These are phyloP conservation scores for Urochloa ruziziensis DNA, from an alignment of 176 grass and related monocot species.

Conservation along the genomic window DNA sequence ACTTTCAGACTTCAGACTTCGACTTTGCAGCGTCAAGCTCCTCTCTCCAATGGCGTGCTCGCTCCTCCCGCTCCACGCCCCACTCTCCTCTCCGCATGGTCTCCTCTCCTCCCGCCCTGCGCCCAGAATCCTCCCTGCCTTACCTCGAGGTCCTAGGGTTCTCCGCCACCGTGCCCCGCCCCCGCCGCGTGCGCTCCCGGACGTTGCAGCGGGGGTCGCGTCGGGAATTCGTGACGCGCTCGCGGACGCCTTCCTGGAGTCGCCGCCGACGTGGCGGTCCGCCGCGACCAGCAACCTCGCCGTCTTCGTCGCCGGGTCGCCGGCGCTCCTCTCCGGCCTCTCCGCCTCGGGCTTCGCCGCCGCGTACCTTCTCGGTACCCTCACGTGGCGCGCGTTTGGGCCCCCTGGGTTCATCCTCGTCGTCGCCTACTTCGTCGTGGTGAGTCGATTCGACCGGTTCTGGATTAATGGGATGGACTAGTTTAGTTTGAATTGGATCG, in stretches of 20 bases:
- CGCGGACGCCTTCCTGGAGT: conserved; percentile 44
- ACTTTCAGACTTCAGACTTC: neutral
- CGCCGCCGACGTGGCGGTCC: conserved; percentile 71
- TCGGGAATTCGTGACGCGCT: conserved; percentile 27
- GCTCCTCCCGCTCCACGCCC: conserved; percentile 34
- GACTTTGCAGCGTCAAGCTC: neutral
- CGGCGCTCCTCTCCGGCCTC: conserved; percentile 68
- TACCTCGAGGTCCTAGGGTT: neutral
- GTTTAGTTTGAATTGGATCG: neutral
- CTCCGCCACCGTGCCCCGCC: neutral
- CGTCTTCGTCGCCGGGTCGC: conserved; percentile 63
- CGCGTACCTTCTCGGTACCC: conserved; percentile 67
- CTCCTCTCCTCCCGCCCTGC: conserved; percentile 1
- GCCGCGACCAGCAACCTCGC: conserved; percentile 57
- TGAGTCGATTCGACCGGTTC: conserved; percentile 31
- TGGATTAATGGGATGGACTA: neutral
- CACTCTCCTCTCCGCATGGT: neutral
- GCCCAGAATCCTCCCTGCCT: neutral
- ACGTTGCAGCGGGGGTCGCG: conserved; percentile 23
- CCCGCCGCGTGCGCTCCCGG: conserved; percentile 29
- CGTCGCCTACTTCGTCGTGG: conserved; percentile 69
- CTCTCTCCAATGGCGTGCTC: conserved; percentile 43
- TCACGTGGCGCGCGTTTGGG: conserved; percentile 81
- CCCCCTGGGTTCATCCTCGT: conserved; percentile 55
- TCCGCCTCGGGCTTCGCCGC: conserved; percentile 64